Base-by-base conservation (phyloP, 805 yeast species). In the Aciculoconidium aculeatum region DNA sequence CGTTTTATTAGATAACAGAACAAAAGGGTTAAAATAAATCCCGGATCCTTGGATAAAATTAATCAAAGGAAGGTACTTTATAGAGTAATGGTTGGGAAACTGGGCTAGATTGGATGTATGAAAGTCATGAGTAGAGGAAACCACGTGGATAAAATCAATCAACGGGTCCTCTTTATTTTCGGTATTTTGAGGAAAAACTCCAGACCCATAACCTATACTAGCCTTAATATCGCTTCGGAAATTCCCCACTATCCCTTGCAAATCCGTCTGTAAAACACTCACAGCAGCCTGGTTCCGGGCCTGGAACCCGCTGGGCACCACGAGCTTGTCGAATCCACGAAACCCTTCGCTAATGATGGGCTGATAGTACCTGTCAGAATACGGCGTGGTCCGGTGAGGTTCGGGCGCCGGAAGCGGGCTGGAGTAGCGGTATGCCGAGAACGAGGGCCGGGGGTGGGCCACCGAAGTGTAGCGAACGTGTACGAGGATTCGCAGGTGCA, bases 161-260 rank as follows among this genome's bases (percentile, higher is more conserved):
- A 92, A 97, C 0, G 87, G 80, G 10, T 25, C 31, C n/a, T 29
- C 25, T 12, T 17, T 7, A 13, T 17, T 24, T 39, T 72, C 67
- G 4, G 65, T 61, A 1, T 42, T 45, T 52, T 90, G 98, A 20
- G 75, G 68, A 45, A 92, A 83, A 1, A 92, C 95, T 4, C 95
- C 95, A 6, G 94, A 82, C 2, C 98, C 98, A 54, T 90, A 90
- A 0, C 96, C 98, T 56, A 90, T 83, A 1, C 95, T 79, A 44
- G 74, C 82, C 31, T 75, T 62, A 9, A 86, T 72, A 1, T 92
- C 88, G 1, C 90, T 80, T 23, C 74, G 61, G 53, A 84, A 84
- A 25, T 65, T 59, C 55, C 71, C 55, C 21, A 80, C 44, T 3
- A 81, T 66, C 3, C 64, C 51, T 4, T 12, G 21, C 7, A 32